Base-by-base conservation (phyloP, 2,329 filamentous ascomycete species). In the Colletotrichum cereale region DNA sequence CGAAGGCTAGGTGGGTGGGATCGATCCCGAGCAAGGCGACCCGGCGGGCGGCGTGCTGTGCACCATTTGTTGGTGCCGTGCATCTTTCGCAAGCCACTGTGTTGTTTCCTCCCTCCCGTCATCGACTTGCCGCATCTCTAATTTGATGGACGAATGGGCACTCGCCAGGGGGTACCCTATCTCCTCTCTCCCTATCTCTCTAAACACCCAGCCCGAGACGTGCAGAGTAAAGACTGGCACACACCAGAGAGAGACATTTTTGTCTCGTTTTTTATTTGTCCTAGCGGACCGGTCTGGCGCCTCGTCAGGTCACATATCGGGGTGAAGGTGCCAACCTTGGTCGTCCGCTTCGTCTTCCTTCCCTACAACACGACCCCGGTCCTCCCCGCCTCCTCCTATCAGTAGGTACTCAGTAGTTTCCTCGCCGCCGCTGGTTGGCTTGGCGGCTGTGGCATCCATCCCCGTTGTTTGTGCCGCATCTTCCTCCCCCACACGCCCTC, bases 101-200 rank as follows among this genome's bases (percentile, higher is more conserved):
- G 58, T 56, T 71, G 65, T 68, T 68, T 58, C 60, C 67, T 67
- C 56, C 36, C 58, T 62, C 48, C 61, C 48, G 36, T 24, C 61
- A 26, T 31, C 31, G 31, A 47, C 58, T 68, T 71, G 68, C 65
- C 65, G 65, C 68, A 58, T 58, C 65, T 68, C 65, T 58, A 62
- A 58, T 52, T 52, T 52, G 62, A 21, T 29, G 44, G 31, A 38
- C 44, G 44, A 62, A 24, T 12, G 31, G 31, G 36, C 34, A 26
- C 34, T n/a, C n/a, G 36, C 53, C 36, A 50, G 63, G 42, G 29
- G 42, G 29, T 55, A 42, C 36, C 52, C 52, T n/a, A 44, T 62
- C 21, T 21, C 56, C 21, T 21, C 29, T 26, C 42, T 57, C 40
- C 34, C 40, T 26, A 24, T 56, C 21, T n/a, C 24, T 34, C 40